Evolutionary conservation across 108 stramenopile genomes (phyloP).

Genomic region (Schizochytrium sp.): DNA sequence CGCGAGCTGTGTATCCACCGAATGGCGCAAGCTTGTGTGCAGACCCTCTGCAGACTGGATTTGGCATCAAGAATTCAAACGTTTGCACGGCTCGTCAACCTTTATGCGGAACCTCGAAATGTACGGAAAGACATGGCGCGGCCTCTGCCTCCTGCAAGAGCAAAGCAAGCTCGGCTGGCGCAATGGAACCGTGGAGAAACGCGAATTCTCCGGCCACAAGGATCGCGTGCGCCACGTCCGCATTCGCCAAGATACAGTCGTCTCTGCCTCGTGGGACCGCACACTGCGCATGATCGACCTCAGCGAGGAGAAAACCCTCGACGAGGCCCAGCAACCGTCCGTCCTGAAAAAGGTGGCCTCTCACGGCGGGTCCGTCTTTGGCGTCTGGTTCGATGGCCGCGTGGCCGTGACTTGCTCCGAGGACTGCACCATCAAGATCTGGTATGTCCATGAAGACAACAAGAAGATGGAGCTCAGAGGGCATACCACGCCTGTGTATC

Average conservation of each 20-base stretch:
- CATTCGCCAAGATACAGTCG: background rate
- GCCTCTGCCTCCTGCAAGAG: background rate
- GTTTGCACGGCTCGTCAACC: background rate
- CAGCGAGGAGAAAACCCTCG: background rate
- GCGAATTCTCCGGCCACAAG: background rate
- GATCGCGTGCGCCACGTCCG: constrained; percentile 5
- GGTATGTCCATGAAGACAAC: background rate
- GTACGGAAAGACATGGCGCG: background rate
- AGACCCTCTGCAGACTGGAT: background rate
- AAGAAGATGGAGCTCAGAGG: background rate
- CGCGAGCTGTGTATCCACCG: background rate
- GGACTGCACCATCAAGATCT: background rate
- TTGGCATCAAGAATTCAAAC: background rate
- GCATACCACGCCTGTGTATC: background rate
- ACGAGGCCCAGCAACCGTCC: background rate
- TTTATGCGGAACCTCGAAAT: background rate
- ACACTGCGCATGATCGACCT: constrained; percentile 3
- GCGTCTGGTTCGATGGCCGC: constrained; percentile 2
- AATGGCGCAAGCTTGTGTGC: background rate
- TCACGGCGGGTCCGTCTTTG: constrained; percentile 2
- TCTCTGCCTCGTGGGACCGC: background rate
- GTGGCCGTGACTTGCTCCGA: constrained; percentile 10
- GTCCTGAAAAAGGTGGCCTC: background rate
- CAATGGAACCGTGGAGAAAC: background rate
- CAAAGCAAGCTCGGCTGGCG: background rate